These are phyloP conservation scores for Ganoderma lucidum DNA, from an alignment of 1,284 basidiomycete species.

Conservation along the genomic window DNA sequence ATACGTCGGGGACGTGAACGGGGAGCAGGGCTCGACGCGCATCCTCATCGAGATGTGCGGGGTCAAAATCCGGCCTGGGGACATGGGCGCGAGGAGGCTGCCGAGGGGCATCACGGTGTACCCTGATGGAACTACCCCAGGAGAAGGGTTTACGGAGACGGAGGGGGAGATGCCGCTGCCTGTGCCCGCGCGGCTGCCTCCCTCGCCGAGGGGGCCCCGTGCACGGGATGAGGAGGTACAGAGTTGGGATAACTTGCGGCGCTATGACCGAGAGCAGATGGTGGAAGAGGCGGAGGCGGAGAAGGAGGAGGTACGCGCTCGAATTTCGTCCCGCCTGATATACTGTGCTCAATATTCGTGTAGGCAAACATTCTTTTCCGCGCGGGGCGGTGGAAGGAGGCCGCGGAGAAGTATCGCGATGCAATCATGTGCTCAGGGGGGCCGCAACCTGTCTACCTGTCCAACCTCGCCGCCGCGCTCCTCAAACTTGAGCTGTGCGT, in stretches of 20 bases:
- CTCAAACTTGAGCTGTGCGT: slow-evolving; percentile 49
- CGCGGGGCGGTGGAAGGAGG: slow-evolving; percentile 25
- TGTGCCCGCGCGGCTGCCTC: neutral
- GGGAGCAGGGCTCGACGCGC: slow-evolving; percentile 29
- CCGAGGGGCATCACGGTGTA: neutral
- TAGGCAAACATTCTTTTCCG: neutral
- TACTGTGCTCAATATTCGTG: neutral
- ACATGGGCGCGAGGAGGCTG: slow-evolving; percentile 23
- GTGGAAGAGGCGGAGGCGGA: neutral
- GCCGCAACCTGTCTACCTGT: slow-evolving; percentile 44
- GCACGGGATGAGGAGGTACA: neutral
- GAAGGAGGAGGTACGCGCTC: neutral
- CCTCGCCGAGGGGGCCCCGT: neutral
- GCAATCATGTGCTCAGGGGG: slow-evolving; percentile 33
- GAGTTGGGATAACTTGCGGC: neutral
- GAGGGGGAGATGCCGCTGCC: neutral
- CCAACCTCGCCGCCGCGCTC: slow-evolving; percentile 51
- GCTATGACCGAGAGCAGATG: neutral
- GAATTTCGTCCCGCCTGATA: neutral
- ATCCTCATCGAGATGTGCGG: slow-evolving; percentile 35
- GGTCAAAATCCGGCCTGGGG: slow-evolving; percentile 28
- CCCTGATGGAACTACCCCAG: neutral
- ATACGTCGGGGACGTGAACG: slow-evolving; percentile 35
- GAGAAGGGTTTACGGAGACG: neutral
- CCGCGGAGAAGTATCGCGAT: slow-evolving; percentile 35